A percentile compares a stretch with the other conserved stretches of the same genome.
Evolutionary conservation across 352 stramenopile genomes (phyloP).

Genomic region (Phytophthora hibernalis): DNA sequence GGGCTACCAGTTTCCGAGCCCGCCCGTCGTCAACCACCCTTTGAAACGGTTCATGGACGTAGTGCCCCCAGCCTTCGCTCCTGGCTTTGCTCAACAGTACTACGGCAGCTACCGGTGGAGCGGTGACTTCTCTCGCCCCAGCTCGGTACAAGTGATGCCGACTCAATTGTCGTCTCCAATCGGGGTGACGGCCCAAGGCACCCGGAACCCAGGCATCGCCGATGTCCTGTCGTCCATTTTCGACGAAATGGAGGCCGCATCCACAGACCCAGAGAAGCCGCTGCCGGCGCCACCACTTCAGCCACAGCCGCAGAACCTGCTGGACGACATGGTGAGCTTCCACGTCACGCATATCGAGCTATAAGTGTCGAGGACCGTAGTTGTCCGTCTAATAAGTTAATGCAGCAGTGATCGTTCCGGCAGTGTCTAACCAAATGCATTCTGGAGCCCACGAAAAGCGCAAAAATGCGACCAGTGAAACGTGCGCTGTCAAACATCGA

Average conservation of each 20-base stretch:
- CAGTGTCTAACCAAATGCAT: constrained; percentile 3
- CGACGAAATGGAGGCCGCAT: constrained; percentile 42
- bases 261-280: constrained; percentile 25
- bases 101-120: constrained; percentile 22
- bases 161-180: constrained; percentile 25
- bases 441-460: constrained; percentile 24
- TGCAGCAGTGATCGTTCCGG: constrained; percentile 15
- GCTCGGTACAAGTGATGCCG: constrained; percentile 23
- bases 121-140: constrained; percentile 20
- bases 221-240: constrained; percentile 49
- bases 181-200: constrained; percentile 15
- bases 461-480: constrained; percentile 22
- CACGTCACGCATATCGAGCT: constrained; percentile 47
- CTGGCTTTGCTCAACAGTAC: constrained; percentile 34
- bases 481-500: constrained; percentile 20
- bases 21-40: constrained; percentile 6
- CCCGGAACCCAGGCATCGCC: constrained; percentile 26
- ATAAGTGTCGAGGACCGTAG: constrained; percentile 8
- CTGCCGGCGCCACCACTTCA: constrained; percentile 24
- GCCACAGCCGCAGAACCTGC: constrained; percentile 34
- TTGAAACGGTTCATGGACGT: constrained; percentile 29
- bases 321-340: constrained; percentile 59
- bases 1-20: constrained; percentile 36
- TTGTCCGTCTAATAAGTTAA: constrained; percentile 33
- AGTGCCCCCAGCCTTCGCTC: constrained; percentile 26